These are phyloP conservation scores for Claviceps sp. DNA, from an alignment of 2,329 filamentous ascomycete species.

Conservation along the genomic window DNA sequence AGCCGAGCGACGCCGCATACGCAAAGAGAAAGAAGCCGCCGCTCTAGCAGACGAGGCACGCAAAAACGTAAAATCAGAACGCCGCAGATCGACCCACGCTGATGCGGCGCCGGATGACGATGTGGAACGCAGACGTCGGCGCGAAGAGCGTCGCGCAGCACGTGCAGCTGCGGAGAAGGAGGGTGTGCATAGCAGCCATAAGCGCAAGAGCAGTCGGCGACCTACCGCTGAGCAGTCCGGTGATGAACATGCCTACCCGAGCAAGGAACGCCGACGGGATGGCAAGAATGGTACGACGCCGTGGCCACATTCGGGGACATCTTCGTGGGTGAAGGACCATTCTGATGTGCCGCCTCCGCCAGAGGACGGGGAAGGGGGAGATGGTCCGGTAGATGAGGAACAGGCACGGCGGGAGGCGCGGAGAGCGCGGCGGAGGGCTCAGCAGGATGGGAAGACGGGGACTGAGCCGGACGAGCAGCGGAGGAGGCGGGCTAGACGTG, in stretches of 20 bases:
- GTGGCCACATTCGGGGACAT: conserved; percentile 52
- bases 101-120: conserved; percentile 31
- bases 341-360: conserved; percentile 48
- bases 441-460: conserved; percentile 27
- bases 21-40: conserved; percentile 34
- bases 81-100: conserved; percentile 31
- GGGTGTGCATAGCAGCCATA: conserved; percentile 19
- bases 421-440: conserved; percentile 30
- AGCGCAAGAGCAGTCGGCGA: conserved; percentile 25
- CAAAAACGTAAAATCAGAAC: conserved; percentile 31
- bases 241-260: conserved; percentile 31
- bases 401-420: conserved; percentile 36
- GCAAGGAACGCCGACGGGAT: conserved; percentile 23
- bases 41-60: conserved; percentile 32
- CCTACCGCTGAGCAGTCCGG: conserved; percentile 25
- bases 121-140: conserved; percentile 39
- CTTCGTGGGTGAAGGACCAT: conserved; percentile 53
- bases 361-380: conserved; percentile 16
- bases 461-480: conserved; percentile 31
- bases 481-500: conserved; percentile 29
- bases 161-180: conserved; percentile 27
- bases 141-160: conserved; percentile 36
- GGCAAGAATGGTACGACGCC: conserved; percentile 24
- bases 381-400: conserved; percentile 28
- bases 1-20: conserved; percentile 34